Evolutionary conservation across 1,139 yeast species (phyloP), one percentile per base, ranked within the genome.

Genomic region (Magnusiomyces fungicola): DNA sequence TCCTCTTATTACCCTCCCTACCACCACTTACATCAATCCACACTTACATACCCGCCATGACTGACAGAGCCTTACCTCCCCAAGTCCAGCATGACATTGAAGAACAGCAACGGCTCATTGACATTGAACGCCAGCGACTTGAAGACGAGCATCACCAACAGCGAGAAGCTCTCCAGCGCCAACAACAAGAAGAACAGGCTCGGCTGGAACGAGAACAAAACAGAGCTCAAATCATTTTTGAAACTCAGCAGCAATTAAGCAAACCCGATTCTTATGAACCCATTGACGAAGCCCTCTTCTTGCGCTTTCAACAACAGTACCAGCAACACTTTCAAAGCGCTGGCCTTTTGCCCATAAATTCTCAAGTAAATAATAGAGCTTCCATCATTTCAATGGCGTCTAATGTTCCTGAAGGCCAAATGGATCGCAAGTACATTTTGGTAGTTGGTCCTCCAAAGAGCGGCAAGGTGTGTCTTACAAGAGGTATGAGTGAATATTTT

Each of bases 361-460:
- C 29, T 38, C 41, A 38, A 22, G 41, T 18, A 4, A 38, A 14
- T 21, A 38, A 7, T 38, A 18, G 41, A 22, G 29, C 30, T 16
- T 39, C 43, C 3, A 39, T 27, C 22, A 25, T 39, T 9, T 39
- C 43, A 9, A 39, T 39, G 43, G 6, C 32, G 5, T 24, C 43
- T 14, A 14, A n/a, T 16, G 14, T 32, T 12, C n/a, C 24, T 19
- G 32, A 24, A 12, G 29, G 32, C 3, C 18, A n/a, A 12, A 23
- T 39, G 3, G 43, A 30, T 18, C 46, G 53, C 6, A 43, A 47
- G 40, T 50, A 50, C 38, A 48, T 50, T 32, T 41, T 50, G 16
- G 22, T 50, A 3, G 44, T 50, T n/a, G 53, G 53, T 24, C 50
- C 49, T 21, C 46, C 53, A 6, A n/a, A 45, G 16, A 48, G 49